Evolutionary conservation across 768 basidiomycete species (phyloP).

Genomic region (Leccinellum luteum): DNA sequence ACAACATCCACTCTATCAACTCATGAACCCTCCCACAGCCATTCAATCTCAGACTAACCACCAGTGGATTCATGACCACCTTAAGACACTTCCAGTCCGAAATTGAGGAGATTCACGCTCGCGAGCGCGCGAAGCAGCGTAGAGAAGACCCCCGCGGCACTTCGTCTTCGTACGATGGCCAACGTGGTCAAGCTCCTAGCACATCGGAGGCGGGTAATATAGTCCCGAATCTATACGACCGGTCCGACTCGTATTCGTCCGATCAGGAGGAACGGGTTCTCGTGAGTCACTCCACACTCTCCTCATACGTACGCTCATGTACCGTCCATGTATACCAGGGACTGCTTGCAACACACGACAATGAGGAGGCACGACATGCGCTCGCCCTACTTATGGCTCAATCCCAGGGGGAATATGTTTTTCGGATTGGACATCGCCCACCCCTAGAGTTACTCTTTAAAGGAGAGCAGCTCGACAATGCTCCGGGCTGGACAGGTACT

Average conservation of each 20-base stretch:
- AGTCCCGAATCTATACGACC: background rate
- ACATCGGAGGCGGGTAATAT: background rate
- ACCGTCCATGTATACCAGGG: constrained; percentile 29
- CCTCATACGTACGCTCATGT: background rate
- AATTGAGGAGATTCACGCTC: constrained; percentile 72
- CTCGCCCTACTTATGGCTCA: constrained; percentile 67
- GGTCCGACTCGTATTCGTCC: constrained; percentile 5
- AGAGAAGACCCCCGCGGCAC: constrained; percentile 14
- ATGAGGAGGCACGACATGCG: constrained; percentile 59
- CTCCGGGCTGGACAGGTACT: constrained; percentile 54
- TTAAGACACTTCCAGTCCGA: constrained; percentile 54
- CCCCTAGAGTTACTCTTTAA: constrained; percentile 53
- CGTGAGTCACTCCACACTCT: constrained; percentile 5
- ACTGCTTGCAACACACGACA: constrained; percentile 41
- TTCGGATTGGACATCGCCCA: constrained; percentile 70
- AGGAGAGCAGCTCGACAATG: constrained; percentile 45
- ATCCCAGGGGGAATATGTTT: constrained; percentile 68
- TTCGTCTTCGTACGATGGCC: constrained; percentile 18
- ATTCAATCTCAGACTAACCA: constrained; percentile 1
- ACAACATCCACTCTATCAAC: constrained; percentile 1
- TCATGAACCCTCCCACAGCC: constrained; percentile 14
- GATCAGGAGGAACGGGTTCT: constrained; percentile 19
- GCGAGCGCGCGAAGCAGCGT: constrained; percentile 66
- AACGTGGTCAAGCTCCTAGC: constrained; percentile 51
- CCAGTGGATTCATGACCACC: constrained; percentile 25